These are phyloP conservation scores for Lactifluus subvellereus DNA, from an alignment of 768 basidiomycete species.

Conservation along the genomic window DNA sequence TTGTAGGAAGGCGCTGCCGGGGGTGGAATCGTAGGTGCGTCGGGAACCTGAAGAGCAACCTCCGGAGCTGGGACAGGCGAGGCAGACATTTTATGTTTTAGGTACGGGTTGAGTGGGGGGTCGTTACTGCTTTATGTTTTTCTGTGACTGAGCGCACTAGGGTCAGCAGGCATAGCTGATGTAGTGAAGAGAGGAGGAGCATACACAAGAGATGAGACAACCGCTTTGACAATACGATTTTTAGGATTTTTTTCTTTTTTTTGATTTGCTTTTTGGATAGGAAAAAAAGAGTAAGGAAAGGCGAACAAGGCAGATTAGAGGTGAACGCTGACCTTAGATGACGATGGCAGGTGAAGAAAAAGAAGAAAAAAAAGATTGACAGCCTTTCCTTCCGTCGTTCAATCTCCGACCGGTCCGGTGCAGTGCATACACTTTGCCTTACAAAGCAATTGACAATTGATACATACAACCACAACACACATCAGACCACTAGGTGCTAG, in stretches of 20 bases:
- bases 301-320: constrained; percentile 23
- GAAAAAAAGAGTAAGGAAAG: constrained; percentile 6
- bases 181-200: constrained; percentile 29
- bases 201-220: constrained; percentile 70
- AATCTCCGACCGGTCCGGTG: constrained; percentile 35
- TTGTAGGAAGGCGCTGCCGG: constrained; percentile 52
- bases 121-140: constrained; percentile 97
- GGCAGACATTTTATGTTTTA: constrained; percentile 37
- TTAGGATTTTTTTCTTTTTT: constrained; percentile 70
- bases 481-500: not conserved
- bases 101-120: constrained; percentile 40
- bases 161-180: constrained; percentile 7
- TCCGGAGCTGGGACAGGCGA: constrained; percentile 33
- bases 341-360: constrained; percentile 57
- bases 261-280: constrained; percentile 40
- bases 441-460: not conserved
- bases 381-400: constrained; percentile 27
- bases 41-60: constrained; percentile 35
- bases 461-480: not conserved
- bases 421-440: constrained; percentile 3
- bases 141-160: constrained; percentile 35
- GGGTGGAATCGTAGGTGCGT: constrained; percentile 41
- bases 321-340: constrained; percentile 47
- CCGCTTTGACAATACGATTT: constrained; percentile 65
- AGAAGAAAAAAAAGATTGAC: constrained; percentile 23